phyloP scores from a whole-genome alignment of 306 rosid genomes.

The Vicia villosa region DNA sequence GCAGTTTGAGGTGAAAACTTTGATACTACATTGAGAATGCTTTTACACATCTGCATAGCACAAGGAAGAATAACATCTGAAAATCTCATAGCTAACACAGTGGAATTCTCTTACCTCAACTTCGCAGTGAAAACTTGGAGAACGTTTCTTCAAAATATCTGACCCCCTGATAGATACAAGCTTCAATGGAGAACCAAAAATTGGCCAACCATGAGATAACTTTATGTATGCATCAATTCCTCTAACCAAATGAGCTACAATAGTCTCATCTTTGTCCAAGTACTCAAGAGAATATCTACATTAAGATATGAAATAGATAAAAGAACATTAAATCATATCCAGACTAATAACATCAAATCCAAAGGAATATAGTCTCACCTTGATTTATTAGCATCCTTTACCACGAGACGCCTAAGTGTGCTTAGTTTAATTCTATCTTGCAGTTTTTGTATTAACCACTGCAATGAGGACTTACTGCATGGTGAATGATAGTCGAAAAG shows the following conservation, averaged over 20 bases:
- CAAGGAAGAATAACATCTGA: slow-evolving; percentile 19
- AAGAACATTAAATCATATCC: slow-evolving; percentile 26
- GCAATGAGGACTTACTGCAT: slow-evolving; percentile 78
- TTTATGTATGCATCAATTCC: slow-evolving; percentile 69
- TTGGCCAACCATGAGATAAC: slow-evolving; percentile 79
- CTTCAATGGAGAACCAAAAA: slow-evolving; percentile 62
- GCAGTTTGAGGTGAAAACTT: slow-evolving; percentile 8
- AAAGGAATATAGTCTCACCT: slow-evolving; percentile 49
- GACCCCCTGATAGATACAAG: slow-evolving; percentile 66
- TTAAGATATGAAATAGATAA: slow-evolving; percentile 17
- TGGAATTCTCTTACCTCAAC: slow-evolving; percentile 61
- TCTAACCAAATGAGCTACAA: slow-evolving; percentile 66
- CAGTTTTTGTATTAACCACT: slow-evolving; percentile 70
- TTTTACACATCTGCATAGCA: slow-evolving; percentile 21
- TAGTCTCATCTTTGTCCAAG: slow-evolving; percentile 64
- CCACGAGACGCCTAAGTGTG: slow-evolving; percentile 60
- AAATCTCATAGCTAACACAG: background rate
- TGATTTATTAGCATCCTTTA: slow-evolving; percentile 66
- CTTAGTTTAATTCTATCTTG: slow-evolving; percentile 71
- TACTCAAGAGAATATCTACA: slow-evolving; percentile 67
- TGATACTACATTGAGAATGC: background rate
- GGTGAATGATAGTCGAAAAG: slow-evolving; percentile 23
- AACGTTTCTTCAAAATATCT: slow-evolving; percentile 51
- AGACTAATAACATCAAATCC: slow-evolving; percentile 21
- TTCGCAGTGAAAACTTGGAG: slow-evolving; percentile 58